Evolutionary conservation across 768 basidiomycete genomes (phyloP), one percentile per base, ranked within the genome.

Genomic region (Tephrocybe sp.): DNA sequence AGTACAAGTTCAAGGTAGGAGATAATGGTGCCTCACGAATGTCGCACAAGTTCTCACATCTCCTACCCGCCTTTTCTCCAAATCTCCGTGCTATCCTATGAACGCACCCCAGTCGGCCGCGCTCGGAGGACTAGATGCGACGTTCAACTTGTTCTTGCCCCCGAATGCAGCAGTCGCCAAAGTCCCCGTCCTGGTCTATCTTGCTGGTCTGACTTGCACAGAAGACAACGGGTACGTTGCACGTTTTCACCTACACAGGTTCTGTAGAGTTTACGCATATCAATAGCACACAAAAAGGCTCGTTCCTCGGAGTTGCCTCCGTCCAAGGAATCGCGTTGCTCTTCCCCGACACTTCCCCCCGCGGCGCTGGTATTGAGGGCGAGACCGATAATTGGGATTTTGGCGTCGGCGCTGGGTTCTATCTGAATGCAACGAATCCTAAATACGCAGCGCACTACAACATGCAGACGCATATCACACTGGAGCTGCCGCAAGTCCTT

Each of bases 401-500:
- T 66, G 95, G 95, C 32, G 86, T 85, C 22, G 92, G 94, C 69
- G 97, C 97, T 37, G 96, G 97, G 28, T 99, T 98, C 73, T 98
- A 99, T 68, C 66, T 99, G 57, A 85, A 97, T 63, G 96, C 96
- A 3, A 97, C 92, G 2, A 77, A 82, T 51, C 75, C 82, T 5
- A 81, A 81, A 61, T 92, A 79, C 63, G 67, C 83, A 21, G 81
- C 78, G 59, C 73, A 90, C 65, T 95, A 95, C 65, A 89, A 88
- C 66, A 98, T 98, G 95, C 80, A 87, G 49, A 86, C 84, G 12
- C 85, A 92, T 61, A 73, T 98, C 56, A 86, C 87, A 9, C 62
- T 82, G 36, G 97, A 98, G 72, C 73, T 99, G 28, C 95, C 96
- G 9, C 70, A 79, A 58, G 80, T 92, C 21, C 76, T 99, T 48